phyloP scores from a whole-genome alignment of 2,329 filamentous ascomycete species.

The Didymella sp. region DNA sequence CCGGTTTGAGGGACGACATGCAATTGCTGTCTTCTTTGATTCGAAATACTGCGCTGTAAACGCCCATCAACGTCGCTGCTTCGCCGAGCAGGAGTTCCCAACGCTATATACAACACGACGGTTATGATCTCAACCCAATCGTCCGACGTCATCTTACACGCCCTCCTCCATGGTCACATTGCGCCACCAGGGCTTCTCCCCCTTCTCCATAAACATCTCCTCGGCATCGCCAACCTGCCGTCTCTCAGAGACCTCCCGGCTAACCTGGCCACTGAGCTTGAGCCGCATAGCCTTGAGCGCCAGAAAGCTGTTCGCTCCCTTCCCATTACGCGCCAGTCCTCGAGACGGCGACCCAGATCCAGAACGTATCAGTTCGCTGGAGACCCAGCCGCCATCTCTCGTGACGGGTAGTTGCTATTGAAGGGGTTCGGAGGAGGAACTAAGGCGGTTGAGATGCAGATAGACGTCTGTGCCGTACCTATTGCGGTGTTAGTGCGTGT shows the following conservation, averaged over 20 bases:
- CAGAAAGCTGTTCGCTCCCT: conserved; percentile 48
- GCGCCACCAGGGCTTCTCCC: conserved; percentile 54
- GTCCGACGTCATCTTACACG: conserved; percentile 10
- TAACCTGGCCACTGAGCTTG: conserved; percentile 64
- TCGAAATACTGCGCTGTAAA: conserved; percentile 2
- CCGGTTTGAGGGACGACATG: not conserved
- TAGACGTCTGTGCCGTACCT: conserved; percentile 99
- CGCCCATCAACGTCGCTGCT: conserved; percentile 1
- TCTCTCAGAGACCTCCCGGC: conserved; percentile 77
- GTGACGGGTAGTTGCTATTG: conserved; percentile 92
- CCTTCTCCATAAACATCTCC: conserved; percentile 66
- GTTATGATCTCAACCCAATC: not conserved
- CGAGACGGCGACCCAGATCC: conserved; percentile 39
- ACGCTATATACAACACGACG: conserved; percentile 4
- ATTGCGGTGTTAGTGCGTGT: not conserved
- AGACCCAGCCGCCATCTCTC: conserved; percentile 69
- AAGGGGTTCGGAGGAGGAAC: conserved; percentile 92
- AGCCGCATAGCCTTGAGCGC: conserved; percentile 66
- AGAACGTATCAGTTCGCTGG: conserved; percentile 42
- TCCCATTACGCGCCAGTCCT: conserved; percentile 64
- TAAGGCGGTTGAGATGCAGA: conserved; percentile 93
- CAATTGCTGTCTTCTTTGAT: not conserved
- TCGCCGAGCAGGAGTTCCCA: not conserved
- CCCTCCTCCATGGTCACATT: conserved; percentile 59
- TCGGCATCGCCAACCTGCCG: conserved; percentile 91